These are phyloP conservation scores for Parastagonospora nodorum DNA, from an alignment of 2,329 filamentous ascomycete genomes.

Conservation along the genomic window DNA sequence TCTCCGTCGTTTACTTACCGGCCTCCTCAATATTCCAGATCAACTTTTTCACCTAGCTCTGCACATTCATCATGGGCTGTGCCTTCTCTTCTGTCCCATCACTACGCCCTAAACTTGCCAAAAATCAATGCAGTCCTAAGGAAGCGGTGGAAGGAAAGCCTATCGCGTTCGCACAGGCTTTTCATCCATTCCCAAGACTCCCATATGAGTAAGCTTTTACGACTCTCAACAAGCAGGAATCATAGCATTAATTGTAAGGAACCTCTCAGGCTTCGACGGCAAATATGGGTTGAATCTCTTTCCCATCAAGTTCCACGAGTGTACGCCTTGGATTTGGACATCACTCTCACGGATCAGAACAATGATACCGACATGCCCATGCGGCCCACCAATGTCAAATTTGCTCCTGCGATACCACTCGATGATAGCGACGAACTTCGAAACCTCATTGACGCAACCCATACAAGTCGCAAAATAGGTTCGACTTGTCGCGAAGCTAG, in stretches of 20 bases:
- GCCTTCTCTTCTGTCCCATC: neutral
- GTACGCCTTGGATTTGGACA: neutral
- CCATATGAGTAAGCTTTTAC: neutral
- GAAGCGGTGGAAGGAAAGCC: neutral
- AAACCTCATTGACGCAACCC: neutral
- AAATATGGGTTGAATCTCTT: neutral
- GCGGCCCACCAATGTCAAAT: neutral
- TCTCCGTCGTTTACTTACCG: neutral
- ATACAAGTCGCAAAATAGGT: neutral
- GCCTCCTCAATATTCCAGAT: neutral
- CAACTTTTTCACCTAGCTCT: neutral
- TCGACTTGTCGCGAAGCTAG: neutral
- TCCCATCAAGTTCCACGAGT: neutral
- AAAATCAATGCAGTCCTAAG: neutral
- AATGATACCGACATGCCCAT: neutral
- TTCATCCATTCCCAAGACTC: neutral
- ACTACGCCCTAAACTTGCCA: neutral
- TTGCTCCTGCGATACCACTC: neutral
- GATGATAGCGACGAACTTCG: neutral
- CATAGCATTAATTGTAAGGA: neutral
- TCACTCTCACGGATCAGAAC: neutral
- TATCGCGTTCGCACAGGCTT: neutral
- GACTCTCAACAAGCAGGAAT: neutral
- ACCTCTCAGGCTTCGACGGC: neutral
- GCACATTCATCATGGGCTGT: neutral